These are phyloP conservation scores for Phytophthora crassamura DNA, from an alignment of 352 stramenopile species.

Conservation along the genomic window DNA sequence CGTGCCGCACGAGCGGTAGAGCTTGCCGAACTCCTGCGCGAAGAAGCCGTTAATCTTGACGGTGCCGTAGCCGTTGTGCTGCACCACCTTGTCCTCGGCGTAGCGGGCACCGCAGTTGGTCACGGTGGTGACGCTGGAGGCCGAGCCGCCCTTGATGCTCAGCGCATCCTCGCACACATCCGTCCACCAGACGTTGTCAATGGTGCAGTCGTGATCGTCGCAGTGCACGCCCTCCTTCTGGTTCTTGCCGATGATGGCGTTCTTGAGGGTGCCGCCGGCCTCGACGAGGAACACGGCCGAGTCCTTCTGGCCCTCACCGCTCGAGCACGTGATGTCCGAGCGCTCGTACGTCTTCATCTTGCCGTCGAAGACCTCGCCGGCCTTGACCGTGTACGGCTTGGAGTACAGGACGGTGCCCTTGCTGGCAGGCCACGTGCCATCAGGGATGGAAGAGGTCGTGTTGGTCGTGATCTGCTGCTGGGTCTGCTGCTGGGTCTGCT, in stretches of 20 bases:
- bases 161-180: conserved; percentile 33
- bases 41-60: conserved; percentile 9
- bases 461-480: too few species aligned
- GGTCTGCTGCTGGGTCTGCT: too few species aligned
- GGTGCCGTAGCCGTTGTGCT: conserved; percentile 14
- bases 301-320: too few species aligned
- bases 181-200: conserved; percentile 10
- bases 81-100: conserved; percentile 49
- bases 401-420: conserved; percentile 20
- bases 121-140: conserved; percentile 29
- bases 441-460: conserved; percentile 27
- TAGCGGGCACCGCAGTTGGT: conserved; percentile 40
- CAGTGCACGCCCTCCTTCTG: too few species aligned
- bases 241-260: too few species aligned
- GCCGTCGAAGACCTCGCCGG: conserved; percentile 13
- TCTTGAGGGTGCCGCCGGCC: too few species aligned
- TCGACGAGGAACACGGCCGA: too few species aligned
- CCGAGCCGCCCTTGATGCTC: conserved; percentile 26
- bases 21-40: too few species aligned
- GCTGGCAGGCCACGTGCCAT: conserved; percentile 28
- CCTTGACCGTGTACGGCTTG: conserved; percentile 19
- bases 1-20: too few species aligned
- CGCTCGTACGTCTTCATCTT: conserved; percentile 15
- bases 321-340: too few species aligned
- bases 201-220: conserved; percentile 8